phyloP scores from a whole-genome alignment of 108 stramenopile species.

The Mediolabrus comicus region DNA sequence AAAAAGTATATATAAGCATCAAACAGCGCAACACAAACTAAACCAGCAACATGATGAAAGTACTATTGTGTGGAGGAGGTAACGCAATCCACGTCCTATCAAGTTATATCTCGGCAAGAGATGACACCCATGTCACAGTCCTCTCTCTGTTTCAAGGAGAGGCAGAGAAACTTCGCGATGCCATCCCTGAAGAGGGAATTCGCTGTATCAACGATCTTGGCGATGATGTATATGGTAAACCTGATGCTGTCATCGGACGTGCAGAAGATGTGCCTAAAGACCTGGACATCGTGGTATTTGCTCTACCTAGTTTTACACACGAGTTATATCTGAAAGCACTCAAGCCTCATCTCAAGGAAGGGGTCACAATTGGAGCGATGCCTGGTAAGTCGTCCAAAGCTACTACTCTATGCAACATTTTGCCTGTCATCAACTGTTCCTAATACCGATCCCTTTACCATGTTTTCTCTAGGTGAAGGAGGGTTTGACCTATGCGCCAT shows the following conservation, averaged over 20 bases:
- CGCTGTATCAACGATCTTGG: constrained; percentile 51
- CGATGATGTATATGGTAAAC: constrained; percentile 39
- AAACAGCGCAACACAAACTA: constrained; percentile 2
- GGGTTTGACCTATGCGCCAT: constrained; percentile 51
- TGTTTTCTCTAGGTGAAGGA: too few species aligned
- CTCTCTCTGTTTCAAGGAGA: constrained; percentile 54
- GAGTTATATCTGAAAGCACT: constrained; percentile 48
- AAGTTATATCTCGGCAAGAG: constrained; percentile 16
- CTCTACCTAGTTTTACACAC: constrained; percentile 50
- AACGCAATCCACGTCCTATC: constrained; percentile 58
- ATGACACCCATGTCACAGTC: constrained; percentile 32
- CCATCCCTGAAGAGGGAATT: constrained; percentile 45
- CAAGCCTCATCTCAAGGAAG: constrained; percentile 35
- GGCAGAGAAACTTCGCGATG: constrained; percentile 41
- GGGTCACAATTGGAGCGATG: constrained; percentile 55
- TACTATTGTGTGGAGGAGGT: constrained; percentile 55
- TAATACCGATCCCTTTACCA: too few species aligned
- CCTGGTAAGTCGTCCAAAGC: too few species aligned
- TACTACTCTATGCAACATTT: too few species aligned
- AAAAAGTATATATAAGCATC: neutral
- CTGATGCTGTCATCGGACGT: constrained; percentile 17
- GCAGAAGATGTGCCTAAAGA: constrained; percentile 29
- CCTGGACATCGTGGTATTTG: constrained; percentile 45
- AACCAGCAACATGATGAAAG: constrained; percentile 23
- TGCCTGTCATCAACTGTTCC: too few species aligned